Base-by-base conservation (phyloP, 2,329 filamentous ascomycete genomes). In the Gaeumannomyces sp. region DNA sequence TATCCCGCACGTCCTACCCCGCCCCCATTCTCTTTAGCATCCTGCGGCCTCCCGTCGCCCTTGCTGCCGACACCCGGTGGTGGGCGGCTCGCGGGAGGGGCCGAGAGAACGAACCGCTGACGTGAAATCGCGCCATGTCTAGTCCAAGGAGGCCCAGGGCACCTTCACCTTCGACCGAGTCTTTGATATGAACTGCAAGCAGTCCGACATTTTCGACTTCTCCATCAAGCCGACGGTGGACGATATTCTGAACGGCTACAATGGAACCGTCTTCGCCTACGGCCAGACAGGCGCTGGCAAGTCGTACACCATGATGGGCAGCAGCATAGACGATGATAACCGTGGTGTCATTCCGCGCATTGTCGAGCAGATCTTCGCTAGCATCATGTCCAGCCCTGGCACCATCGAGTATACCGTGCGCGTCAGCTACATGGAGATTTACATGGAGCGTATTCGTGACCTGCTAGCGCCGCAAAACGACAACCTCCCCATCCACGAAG, bases 341-440 rank as follows among this genome's bases (percentile, higher is more conserved):
- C 92, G 93, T 76, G 95, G 95, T 83, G 93, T 99, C 68, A 98
- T 97, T 71, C 95, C 95, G 62, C 90, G 95, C 73, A 98, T 98
- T 71, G 90, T 97, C 70, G 92, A 98, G 79, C 94, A 98, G 80
- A 97, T 98, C 75, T 98, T 98, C 76, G 89, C 91, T 71, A 96
- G 91, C 78, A 98, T 98, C 76, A 84, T 97, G 79, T 88, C 91
- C 28, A 97, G 93, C 71, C 92, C 94, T 59, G 89, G 89, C 72
- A 96, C 92, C 70, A 97, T 98, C 76, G 95, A 98, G 78, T 98
- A 98, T 78, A 98, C 93, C n/a, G 94, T 99, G 64, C 88, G 93
- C 65, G 94, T 98, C 74, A 97, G 93, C 77, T 98, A 98, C 79
- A 97, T 99, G 93, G 95, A 99, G 79, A 98, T 99, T 69, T 99